Percentiles rank a stretch among this genome's conserved stretches.
Conservation (phyloP, 2,329 filamentous ascomycete species). For the Xylaria sp. region DNA sequence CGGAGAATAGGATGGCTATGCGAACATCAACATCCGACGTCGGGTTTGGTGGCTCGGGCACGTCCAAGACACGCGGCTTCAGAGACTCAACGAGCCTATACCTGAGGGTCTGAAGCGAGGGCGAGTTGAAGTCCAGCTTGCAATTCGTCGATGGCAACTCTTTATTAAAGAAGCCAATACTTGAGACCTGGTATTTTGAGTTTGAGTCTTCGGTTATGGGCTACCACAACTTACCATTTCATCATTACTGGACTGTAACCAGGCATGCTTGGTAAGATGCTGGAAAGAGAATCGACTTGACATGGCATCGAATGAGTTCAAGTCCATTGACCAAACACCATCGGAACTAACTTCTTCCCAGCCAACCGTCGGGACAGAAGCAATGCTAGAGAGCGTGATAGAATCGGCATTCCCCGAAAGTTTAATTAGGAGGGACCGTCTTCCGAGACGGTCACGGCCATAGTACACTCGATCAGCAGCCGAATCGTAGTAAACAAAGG, state of each 20-base stretch:
- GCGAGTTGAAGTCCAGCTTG: constrained; percentile 55
- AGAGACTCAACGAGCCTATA: constrained; percentile 70
- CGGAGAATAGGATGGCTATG: constrained; percentile 89
- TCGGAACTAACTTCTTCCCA: constrained; percentile 89
- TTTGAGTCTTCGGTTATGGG: constrained; percentile 7
- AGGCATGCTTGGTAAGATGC: constrained; percentile 47
- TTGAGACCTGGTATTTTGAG: constrained; percentile 63
- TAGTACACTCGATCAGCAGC: constrained; percentile 74
- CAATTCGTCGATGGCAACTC: constrained; percentile 51
- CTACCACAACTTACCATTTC: constrained; percentile 58
- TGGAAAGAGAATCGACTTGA: constrained; percentile 32
- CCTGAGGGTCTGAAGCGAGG: constrained; percentile 65
- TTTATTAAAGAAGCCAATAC: constrained; percentile 65
- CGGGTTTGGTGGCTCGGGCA: constrained; percentile 67
- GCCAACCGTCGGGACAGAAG: constrained; percentile 60
- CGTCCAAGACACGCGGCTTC: constrained; percentile 69
- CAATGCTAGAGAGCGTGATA: constrained; percentile 77
- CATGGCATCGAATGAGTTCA: constrained; percentile 51
- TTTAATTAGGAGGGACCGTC: constrained; percentile 80
- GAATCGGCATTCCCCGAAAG: constrained; percentile 53
- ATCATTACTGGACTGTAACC: constrained; percentile 51
- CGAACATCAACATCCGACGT: constrained; percentile 56
- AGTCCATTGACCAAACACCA: constrained; percentile 77
- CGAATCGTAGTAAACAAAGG: constrained; percentile 85
- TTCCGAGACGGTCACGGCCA: constrained; percentile 86